Evolutionary conservation across 345 rosid species (phyloP).

Genomic region (Conringia planisiliqua): DNA sequence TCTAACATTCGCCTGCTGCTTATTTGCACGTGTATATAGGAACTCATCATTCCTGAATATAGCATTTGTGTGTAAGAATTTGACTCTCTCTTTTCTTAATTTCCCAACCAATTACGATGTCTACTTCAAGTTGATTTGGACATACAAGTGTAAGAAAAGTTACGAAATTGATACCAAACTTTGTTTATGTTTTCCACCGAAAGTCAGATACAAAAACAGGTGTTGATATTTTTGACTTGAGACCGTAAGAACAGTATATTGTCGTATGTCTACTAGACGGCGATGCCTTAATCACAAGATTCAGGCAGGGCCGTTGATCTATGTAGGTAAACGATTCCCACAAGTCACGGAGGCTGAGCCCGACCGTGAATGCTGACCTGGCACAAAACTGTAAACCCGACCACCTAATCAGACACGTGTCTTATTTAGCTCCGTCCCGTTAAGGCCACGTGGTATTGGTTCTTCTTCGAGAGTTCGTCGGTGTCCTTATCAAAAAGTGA

Average conservation of each 20-base stretch:
- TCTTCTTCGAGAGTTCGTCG: constrained; percentile 23
- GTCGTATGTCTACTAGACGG: constrained; percentile 5
- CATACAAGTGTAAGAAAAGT: background rate
- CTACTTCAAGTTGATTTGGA: constrained; percentile 12
- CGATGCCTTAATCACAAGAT: background rate
- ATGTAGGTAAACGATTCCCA: constrained; percentile 9
- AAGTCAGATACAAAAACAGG: constrained; percentile 22
- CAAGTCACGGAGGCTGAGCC: constrained; percentile 24
- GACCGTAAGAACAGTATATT: constrained; percentile 9
- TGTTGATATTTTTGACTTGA: background rate
- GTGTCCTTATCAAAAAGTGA: constrained; percentile 15
- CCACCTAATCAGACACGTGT: constrained; percentile 7
- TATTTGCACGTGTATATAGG: background rate
- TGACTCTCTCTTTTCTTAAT: background rate
- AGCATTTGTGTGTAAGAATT: background rate
- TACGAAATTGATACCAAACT: background rate
- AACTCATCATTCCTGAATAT: background rate
- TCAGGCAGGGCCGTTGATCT: background rate
- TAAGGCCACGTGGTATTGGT: background rate
- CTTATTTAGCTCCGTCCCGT: background rate
- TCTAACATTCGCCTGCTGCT: background rate
- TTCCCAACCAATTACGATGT: background rate
- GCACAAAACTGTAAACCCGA: background rate
- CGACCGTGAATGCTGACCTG: constrained; percentile 14
- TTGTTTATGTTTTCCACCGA: background rate